Evolutionary conservation across 1,284 basidiomycete species (phyloP).

Genomic region (Stygiomarasmius scandens): DNA sequence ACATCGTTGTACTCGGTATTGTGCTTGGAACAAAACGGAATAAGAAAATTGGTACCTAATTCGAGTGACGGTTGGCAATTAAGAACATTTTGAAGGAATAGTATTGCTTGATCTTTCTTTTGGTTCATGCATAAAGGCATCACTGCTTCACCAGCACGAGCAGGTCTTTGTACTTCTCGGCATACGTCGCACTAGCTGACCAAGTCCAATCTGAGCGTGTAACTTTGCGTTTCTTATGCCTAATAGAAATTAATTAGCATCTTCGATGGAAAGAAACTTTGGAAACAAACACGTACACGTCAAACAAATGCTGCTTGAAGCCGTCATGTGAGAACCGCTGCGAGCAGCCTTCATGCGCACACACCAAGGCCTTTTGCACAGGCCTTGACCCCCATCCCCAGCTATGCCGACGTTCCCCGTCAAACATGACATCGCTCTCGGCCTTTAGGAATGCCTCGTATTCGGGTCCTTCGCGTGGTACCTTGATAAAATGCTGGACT

Average conservation of each 20-base stretch:
- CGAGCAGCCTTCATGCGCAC: not conserved
- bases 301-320: not conserved
- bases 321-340: not conserved
- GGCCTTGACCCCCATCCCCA: not conserved
- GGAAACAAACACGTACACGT: not conserved
- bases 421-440: not conserved
- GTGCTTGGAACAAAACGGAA: too few relatives aligned
- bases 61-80: too few relatives aligned
- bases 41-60: too few relatives aligned
- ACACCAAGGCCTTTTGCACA: not conserved
- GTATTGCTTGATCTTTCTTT: too few relatives aligned
- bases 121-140: not conserved
- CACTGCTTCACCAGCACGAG: not conserved
- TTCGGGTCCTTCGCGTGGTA: not conserved
- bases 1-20: too few relatives aligned
- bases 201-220: not conserved
- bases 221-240: not conserved
- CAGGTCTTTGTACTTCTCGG: not conserved
- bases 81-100: too few relatives aligned
- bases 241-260: not conserved
- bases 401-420: not conserved
- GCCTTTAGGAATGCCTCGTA: not conserved
- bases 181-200: not conserved
- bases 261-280: not conserved
- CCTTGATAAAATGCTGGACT: not conserved